Base-by-base conservation (phyloP, 2,329 filamentous ascomycete species). In the Sclerotinia sclerotiorum region DNA sequence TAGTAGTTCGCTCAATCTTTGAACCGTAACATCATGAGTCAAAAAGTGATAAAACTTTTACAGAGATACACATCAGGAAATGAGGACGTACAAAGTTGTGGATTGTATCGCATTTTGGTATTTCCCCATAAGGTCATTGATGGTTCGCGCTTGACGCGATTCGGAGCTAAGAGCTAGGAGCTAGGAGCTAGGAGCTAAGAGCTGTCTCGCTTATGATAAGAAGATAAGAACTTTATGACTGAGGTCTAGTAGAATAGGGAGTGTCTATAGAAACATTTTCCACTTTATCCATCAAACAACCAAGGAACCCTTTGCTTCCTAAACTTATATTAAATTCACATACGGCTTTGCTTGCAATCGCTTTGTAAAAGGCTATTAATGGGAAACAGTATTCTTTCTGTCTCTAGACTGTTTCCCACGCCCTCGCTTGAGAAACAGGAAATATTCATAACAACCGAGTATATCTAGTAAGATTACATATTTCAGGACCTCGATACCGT, bases 201-300 rank as follows among this genome's bases (percentile, higher is more conserved):
- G 46, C 32, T 49, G 3, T 46, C 24, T 48, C 57, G 57, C 42
- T 64, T 63, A 29, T 54, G 49, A 68, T 63, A 68, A 64, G 42
- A 15, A 44, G 24, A 64, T 35, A 29, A 58, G 11, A 27, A 7
- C 8, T 6, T 58, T 58, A 15, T 8, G 5, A 15, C n/a, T 19
- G 1, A 35, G 8, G 29, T 46, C 13, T 60, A 60, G 56, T 60
- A 60, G 21, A 60, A 5, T 13, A 29, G 13, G 19, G 56, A 11
- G 56, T 60, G 39, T 8, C 24, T 13, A 42, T 42, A 42, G 39
- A 42, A 42, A 42, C 17, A 15, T 1, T 42, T 42, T 42, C 39
- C 39, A 42, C 11, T 42, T 13, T 15, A 42, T 42, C 11, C 10
- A 35, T 35, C 35, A 6, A 32, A n/a, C n/a, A n/a, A n/a, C n/a